Percentiles rank a stretch among this genome's conserved stretches.
phyloP scores from a whole-genome alignment of 352 stramenopile species.

The Globisporangium spinosum region DNA sequence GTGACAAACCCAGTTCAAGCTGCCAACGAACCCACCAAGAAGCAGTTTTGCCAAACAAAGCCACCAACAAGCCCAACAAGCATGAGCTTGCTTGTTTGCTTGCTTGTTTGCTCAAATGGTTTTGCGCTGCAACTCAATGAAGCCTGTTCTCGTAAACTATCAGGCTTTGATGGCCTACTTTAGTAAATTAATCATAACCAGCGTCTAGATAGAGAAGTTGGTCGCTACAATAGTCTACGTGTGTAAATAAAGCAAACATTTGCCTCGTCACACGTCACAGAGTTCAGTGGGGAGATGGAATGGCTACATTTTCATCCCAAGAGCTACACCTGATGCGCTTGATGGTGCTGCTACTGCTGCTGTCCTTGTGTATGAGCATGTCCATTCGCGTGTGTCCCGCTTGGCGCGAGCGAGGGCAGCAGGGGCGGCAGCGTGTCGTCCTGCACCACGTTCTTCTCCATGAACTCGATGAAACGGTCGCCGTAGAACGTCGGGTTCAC shows the following conservation, averaged over 20 bases:
- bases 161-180: not conserved
- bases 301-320: conserved; percentile 4
- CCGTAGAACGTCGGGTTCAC: conserved; percentile 87
- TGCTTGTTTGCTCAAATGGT: not conserved
- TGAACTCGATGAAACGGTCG: conserved; percentile 89
- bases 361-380: not conserved
- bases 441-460: conserved; percentile 75
- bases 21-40: not conserved
- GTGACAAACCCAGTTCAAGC: conserved; percentile 5
- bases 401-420: not conserved
- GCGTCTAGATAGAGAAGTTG: not conserved
- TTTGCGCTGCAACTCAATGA: not conserved
- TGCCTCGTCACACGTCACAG: conserved; percentile 1
- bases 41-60: not conserved
- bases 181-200: not conserved
- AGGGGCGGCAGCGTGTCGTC: conserved; percentile 46
- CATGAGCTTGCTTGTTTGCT: not conserved
- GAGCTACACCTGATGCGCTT: conserved; percentile 14
- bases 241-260: not conserved
- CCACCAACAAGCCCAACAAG: not conserved
- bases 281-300: not conserved
- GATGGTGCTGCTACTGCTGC: not conserved
- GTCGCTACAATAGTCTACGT: not conserved
- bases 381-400: not conserved
- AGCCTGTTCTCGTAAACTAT: not conserved